Evolutionary conservation across 2,329 filamentous ascomycete genomes (phyloP).

Genomic region (Fusarium drepaniforme): DNA sequence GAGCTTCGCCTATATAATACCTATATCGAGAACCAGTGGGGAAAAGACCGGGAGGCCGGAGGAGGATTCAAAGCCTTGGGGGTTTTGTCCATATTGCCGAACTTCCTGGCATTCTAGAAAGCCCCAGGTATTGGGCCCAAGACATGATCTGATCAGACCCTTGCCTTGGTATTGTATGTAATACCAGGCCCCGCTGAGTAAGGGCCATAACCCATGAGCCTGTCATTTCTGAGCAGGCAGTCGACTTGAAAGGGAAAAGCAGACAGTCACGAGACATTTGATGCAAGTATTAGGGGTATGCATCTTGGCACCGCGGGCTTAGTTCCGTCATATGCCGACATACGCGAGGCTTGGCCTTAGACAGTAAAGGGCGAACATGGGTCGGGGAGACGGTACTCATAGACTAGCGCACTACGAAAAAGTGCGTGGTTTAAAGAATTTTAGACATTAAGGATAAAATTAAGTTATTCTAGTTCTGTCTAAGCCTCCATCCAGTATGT

Average conservation of each 20-base stretch:
- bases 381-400: background rate
- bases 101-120: background rate
- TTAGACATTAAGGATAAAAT: constrained; percentile 1
- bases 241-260: background rate
- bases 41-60: background rate
- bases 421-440: background rate
- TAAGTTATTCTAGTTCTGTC: background rate
- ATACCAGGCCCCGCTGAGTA: background rate
- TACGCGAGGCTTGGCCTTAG: background rate
- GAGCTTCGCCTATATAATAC: background rate
- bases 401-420: background rate
- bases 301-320: background rate
- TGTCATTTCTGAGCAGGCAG: background rate
- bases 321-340: background rate
- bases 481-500: background rate
- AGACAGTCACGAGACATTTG: background rate
- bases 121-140: background rate
- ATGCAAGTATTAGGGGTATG: background rate
- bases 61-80: background rate
- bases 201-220: background rate
- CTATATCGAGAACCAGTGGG: background rate
- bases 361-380: background rate
- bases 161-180: background rate
- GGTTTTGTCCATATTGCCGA: background rate
- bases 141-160: background rate